Evolutionary conservation across 306 rosid genomes (phyloP).

Genomic region (Argentina anserina): DNA sequence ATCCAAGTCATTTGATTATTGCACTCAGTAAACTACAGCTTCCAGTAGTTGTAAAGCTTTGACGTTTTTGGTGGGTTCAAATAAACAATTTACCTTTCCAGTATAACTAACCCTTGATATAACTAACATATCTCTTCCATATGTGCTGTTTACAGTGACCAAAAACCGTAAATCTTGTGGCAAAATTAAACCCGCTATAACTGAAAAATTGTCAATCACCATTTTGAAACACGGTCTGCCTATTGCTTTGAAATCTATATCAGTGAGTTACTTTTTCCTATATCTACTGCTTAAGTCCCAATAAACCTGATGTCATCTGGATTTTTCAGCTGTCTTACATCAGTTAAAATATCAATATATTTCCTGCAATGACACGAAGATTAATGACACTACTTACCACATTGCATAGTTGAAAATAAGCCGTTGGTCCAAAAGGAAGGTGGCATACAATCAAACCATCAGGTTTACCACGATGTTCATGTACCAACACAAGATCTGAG

Average conservation of each 20-base stretch:
- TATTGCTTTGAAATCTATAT: not conserved
- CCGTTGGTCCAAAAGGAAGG: slow-evolving; percentile 92
- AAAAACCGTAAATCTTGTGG: not conserved
- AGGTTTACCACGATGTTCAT: slow-evolving; percentile 95
- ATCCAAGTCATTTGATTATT: not conserved
- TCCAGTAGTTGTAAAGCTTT: not conserved
- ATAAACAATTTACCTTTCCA: not conserved
- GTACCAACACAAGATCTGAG: slow-evolving; percentile 82
- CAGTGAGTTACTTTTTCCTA: not conserved
- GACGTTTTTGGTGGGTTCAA: not conserved
- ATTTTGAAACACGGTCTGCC: not conserved
- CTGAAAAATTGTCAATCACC: not conserved
- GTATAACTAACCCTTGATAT: not conserved
- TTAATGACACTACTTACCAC: slow-evolving; percentile 56
- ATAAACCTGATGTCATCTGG: not conserved
- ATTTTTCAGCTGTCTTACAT: not conserved
- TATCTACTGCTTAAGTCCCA: not conserved
- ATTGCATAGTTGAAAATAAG: slow-evolving; percentile 78
- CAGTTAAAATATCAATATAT: not conserved
- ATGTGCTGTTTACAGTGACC: not conserved
- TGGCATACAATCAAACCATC: slow-evolving; percentile 85
- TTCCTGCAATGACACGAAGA: not conserved
- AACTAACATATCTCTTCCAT: not conserved
- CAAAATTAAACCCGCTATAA: not conserved
- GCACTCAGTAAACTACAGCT: not conserved